phyloP scores from a whole-genome alignment of 495 filamentous ascomycete genomes.

The Glonium stellatum region DNA sequence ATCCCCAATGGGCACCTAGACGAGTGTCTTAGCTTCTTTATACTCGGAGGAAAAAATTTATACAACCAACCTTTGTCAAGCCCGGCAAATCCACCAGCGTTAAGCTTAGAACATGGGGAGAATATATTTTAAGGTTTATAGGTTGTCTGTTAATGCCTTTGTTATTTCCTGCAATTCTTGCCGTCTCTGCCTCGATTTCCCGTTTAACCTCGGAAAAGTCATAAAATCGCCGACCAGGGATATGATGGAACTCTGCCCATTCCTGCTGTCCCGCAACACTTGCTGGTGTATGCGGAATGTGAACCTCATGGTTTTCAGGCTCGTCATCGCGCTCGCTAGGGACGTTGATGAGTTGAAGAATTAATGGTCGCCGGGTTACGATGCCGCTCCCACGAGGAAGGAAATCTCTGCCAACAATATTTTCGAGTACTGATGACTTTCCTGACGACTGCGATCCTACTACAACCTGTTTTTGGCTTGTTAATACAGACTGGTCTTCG shows the following conservation, averaged over 20 bases:
- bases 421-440: constrained; percentile 98
- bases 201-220: constrained; percentile 90
- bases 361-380: constrained; percentile 87
- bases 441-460: constrained; percentile 98
- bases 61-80: constrained; percentile 72
- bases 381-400: constrained; percentile 94
- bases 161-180: constrained; percentile 91
- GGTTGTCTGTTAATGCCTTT: constrained; percentile 97
- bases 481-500: constrained; percentile 10
- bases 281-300: constrained; percentile 61
- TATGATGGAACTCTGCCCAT: constrained; percentile 97
- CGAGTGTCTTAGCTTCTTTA: constrained; percentile 15
- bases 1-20: constrained; percentile 86
- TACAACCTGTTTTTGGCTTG: constrained; percentile 61
- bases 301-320: constrained; percentile 57
- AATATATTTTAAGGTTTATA: constrained; percentile 99
- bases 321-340: constrained; percentile 67
- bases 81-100: constrained; percentile 95
- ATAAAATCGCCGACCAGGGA: constrained; percentile 80
- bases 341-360: constrained; percentile 96
- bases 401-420: constrained; percentile 97
- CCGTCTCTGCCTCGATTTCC: constrained; percentile 95
- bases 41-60: background rate
- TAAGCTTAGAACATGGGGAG: constrained; percentile 90
- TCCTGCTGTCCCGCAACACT: constrained; percentile 67